A percentile compares a stretch with the other conserved stretches of the same genome.
phyloP scores from a whole-genome alignment of 2,329 filamentous ascomycete species.

The Penicillium nordicum region DNA sequence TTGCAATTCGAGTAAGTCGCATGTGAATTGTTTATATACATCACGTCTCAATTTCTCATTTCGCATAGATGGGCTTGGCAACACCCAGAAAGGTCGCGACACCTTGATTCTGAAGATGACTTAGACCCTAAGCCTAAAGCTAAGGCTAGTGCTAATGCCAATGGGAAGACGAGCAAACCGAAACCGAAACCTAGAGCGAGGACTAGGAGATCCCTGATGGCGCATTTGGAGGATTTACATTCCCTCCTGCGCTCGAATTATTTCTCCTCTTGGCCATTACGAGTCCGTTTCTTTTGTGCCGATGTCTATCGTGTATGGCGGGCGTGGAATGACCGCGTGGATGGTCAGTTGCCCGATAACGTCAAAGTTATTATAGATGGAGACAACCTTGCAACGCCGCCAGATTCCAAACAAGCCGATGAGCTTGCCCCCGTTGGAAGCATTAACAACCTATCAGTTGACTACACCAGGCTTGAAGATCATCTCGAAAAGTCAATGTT shows the following conservation, averaged over 20 bases:
- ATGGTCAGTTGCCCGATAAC: slow-evolving; percentile 47
- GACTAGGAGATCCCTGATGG: slow-evolving; percentile 55
- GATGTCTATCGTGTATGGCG: slow-evolving; percentile 70
- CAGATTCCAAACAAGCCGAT: not conserved
- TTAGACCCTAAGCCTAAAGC: slow-evolving; percentile 38
- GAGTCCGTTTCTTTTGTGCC: slow-evolving; percentile 70
- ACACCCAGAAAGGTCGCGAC: slow-evolving; percentile 75
- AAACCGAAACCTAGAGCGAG: slow-evolving; percentile 47
- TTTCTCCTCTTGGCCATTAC: slow-evolving; percentile 79
- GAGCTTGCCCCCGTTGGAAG: slow-evolving; percentile 33
- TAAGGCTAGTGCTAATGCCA: slow-evolving; percentile 33
- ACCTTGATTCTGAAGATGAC: slow-evolving; percentile 64
- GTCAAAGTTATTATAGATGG: slow-evolving; percentile 57
- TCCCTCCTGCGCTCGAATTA: slow-evolving; percentile 73
- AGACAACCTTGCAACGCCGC: slow-evolving; percentile 15
- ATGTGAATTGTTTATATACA: not conserved
- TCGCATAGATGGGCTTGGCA: slow-evolving; percentile 78
- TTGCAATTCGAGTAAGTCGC: slow-evolving; percentile 85
- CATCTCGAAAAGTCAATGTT: slow-evolving; percentile 52
- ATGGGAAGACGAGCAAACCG: slow-evolving; percentile 40
- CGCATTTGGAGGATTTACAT: slow-evolving; percentile 75
- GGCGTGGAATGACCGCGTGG: slow-evolving; percentile 51
- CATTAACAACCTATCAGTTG: slow-evolving; percentile 50
- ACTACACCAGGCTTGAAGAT: slow-evolving; percentile 50
- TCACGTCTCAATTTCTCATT: slow-evolving; percentile 3